A percentile compares a stretch with the other conserved stretches of the same genome.
Evolutionary conservation across 1,284 basidiomycete genomes (phyloP).

Genomic region (Puccinia triticina): DNA sequence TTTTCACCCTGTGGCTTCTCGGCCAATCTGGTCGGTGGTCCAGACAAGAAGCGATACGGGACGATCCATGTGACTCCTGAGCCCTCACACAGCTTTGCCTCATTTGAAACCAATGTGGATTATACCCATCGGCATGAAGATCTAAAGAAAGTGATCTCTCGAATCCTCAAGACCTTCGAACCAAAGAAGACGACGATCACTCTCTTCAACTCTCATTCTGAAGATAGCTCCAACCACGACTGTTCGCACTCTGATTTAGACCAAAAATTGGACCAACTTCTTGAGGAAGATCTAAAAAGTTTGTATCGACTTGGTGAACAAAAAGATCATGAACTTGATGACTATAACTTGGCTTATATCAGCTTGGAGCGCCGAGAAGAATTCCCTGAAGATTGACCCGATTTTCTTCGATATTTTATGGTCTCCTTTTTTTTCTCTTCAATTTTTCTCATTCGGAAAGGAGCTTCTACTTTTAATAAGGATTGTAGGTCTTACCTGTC

Average conservation of each 20-base stretch:
- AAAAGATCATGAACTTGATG: background rate
- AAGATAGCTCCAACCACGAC: background rate
- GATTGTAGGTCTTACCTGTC: too few relatives aligned
- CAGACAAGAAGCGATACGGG: conserved; percentile 80
- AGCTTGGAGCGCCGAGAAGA: background rate
- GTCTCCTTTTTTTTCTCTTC: too few relatives aligned
- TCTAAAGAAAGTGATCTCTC: conserved; percentile 78
- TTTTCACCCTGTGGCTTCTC: conserved; percentile 97
- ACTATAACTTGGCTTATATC: conserved; percentile 15
- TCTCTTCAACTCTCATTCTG: conserved; percentile 78
- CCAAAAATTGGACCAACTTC: background rate
- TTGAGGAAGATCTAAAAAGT: background rate
- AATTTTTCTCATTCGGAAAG: too few relatives aligned
- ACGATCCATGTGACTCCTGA: conserved; percentile 99
- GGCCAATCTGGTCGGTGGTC: conserved; percentile 83
- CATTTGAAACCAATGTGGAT: conserved; percentile 98
- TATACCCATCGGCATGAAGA: conserved; percentile 63
- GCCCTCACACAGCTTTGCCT: conserved; percentile 93
- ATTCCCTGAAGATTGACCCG: too few relatives aligned
- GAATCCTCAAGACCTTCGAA: conserved; percentile 89
- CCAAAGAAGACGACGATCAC: conserved; percentile 86
- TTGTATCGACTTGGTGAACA: background rate
- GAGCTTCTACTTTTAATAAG: too few relatives aligned
- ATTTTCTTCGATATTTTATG: too few relatives aligned
- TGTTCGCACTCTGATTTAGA: background rate